Base-by-base conservation (phyloP, 805 yeast genomes). In the Kodamaea neixiangensis region DNA sequence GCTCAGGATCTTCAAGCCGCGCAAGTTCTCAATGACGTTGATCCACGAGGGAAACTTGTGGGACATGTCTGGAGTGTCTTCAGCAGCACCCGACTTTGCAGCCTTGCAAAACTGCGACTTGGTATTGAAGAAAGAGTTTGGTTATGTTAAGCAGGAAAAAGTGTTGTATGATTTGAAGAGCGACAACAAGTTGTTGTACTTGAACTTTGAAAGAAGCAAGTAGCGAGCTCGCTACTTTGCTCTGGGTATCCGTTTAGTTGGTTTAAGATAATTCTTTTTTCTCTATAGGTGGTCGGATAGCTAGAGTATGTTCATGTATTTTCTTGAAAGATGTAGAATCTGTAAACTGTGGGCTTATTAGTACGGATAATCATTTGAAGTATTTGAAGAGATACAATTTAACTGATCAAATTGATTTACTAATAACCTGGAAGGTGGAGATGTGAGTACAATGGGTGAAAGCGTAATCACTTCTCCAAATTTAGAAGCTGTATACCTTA, bases 161-260 rank as follows among this genome's bases (percentile, higher is more conserved):
- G 83, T 86, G 25, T 69, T 85, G 48, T 87, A 89, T 70, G 96
- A 89, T 64, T 73, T 90, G 63, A 85, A 80, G 55, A 69, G 73
- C 51, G 85, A 82, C 54, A 88, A 89, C 69, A 83, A 81, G 55
- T 74, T 90, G 66, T 76, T 89, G 56, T 90, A 87, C 67, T 73
- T 85, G 62, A 81, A 83, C 64, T 89, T 83, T 64, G 83, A 79
- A 56, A 76, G 70, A 21, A 20, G 25, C 20, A 44, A 44, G 15
- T 17, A 44, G 21, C 20, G 11, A 40, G 4, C 15, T 19, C 13
- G 39, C 18, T 10, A 1, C 18, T 33, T 46, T 46, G 43, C 25
- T 15, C 35, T 39, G 44, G 35, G 29, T 34, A 19, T 38, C 35
- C 47, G 39, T 44, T 53, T 53, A 53, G 56, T 53, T 53, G 56